Percentiles rank a stretch among this genome's conserved stretches.
Conservation (phyloP, 2,329 filamentous ascomycete genomes). For the Fusarium stilboides region DNA sequence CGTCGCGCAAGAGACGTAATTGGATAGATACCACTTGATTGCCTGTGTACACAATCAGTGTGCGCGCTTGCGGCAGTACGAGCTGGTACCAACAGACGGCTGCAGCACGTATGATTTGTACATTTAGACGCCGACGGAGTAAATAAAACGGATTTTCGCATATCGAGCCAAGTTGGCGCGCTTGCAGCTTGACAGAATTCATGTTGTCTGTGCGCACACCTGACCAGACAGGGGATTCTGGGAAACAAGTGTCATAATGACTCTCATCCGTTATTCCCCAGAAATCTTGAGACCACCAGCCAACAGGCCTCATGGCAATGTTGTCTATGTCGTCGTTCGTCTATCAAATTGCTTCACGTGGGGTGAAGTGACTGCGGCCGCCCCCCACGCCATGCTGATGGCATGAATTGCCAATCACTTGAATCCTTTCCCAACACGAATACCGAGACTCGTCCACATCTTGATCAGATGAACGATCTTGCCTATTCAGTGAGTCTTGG, state of each 20-base stretch:
- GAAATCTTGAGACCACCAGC: neutral
- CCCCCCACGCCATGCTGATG: conserved; percentile 34
- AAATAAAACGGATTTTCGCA: neutral
- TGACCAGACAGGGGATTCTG: neutral
- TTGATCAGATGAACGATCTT: conserved; percentile 16
- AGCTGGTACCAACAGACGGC: conserved; percentile 15
- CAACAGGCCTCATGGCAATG: neutral
- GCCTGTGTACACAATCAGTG: conserved; percentile 30
- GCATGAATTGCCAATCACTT: conserved; percentile 13
- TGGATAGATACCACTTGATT: conserved; percentile 35
- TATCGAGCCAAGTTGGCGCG: conserved; percentile 2
- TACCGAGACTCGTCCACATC: conserved; percentile 15
- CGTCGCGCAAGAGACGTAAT: conserved; percentile 34
- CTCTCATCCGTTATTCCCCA: too few species aligned
- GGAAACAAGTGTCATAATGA: neutral
- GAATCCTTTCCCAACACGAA: conserved; percentile 29
- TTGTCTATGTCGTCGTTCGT: conserved; percentile 1
- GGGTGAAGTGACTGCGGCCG: conserved; percentile 22
- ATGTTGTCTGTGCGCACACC: too few species aligned
- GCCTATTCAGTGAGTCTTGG: conserved; percentile 2
- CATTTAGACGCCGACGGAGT: conserved; percentile 22
- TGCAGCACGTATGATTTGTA: conserved; percentile 24
- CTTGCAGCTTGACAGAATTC: neutral
- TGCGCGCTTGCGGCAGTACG: conserved; percentile 21
- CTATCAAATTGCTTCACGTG: conserved; percentile 26